Evolutionary conservation across 257 asterid species (phyloP), one percentile per base, ranked within the genome.

Genomic region (Leonotis leonurus): DNA sequence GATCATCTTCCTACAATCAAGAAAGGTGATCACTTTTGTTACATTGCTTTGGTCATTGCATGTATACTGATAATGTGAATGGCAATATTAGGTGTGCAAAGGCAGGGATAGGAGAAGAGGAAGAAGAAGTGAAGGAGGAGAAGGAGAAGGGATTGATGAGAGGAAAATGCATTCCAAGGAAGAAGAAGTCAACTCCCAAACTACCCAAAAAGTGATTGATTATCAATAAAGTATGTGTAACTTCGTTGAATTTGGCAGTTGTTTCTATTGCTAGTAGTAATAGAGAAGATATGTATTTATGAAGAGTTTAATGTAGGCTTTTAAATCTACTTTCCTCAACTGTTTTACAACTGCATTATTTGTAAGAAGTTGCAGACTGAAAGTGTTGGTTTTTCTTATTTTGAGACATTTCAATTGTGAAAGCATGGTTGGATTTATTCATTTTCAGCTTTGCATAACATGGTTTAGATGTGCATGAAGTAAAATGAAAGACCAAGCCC

Each of bases 161-260:
- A 76, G 82, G 89, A 51, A 88, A 80, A 69, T 90, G 98, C 81
- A 76, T 90, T 27, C 98, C 96, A 11, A 81, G 86, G 75, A 88
- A 69, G 18, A 67, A 35, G 67, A 87, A 70, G 68, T 59, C 81
- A 48, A 72, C 82, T 10, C 64, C 81, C 54, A 88, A 85, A 60
- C 78, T 62, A 11, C 44, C 70, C 72, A 81, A 78, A 63, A 81
- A 80, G 43, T 87, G 76, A 81, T n/a, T n/a, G 21, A 24, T 1
- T 17, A 1, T 33, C 13, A 4, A n/a, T 14, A 6, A 12, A 1
- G 39, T 14, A 6, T 4, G 3, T 11, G 16, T 2, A 37, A 37
- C 17, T 37, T 13, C 1, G n/a, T 39, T 13, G 18, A 39, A 39
- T 41, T 35, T 0, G 40, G 41, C 41, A 35, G 41, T 35, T 35